phyloP scores from a whole-genome alignment of 164 flowering plant genomes.

The Nelumbo lutea region DNA sequence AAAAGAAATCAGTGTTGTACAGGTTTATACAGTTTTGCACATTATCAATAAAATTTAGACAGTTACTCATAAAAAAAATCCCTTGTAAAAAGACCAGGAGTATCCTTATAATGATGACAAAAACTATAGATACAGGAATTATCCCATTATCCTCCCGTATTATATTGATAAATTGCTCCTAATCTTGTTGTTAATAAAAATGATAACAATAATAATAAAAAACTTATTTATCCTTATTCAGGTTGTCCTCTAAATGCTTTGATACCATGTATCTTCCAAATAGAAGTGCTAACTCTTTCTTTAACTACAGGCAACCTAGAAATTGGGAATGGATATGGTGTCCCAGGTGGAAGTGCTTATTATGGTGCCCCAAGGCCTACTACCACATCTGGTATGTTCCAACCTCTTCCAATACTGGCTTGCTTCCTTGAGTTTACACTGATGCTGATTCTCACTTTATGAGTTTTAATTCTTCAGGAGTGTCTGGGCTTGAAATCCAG shows the following conservation, averaged over 20 bases:
- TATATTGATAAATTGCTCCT: no score
- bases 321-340: constrained; percentile 98
- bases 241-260: not conserved
- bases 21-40: no score
- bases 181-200: no score
- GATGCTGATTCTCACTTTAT: not conserved
- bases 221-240: not conserved
- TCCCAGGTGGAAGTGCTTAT: constrained; percentile 95
- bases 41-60: no score
- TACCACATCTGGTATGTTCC: constrained; percentile 22
- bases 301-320: constrained; percentile 53
- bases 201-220: no score
- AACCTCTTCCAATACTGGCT: not conserved
- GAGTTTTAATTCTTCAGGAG: constrained; percentile 19
- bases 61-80: no score
- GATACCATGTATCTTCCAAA: not conserved
- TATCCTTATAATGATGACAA: no score
- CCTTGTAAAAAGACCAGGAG: no score
- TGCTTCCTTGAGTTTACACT: not conserved
- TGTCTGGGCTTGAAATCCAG: constrained; percentile 18
- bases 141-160: no score
- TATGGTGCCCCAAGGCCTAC: constrained; percentile 37
- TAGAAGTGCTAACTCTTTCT: not conserved
- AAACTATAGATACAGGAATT: no score
- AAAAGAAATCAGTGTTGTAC: no score